Conservation (phyloP, 116 monocot genomes). For the Phalaenopsis hybrid region DNA sequence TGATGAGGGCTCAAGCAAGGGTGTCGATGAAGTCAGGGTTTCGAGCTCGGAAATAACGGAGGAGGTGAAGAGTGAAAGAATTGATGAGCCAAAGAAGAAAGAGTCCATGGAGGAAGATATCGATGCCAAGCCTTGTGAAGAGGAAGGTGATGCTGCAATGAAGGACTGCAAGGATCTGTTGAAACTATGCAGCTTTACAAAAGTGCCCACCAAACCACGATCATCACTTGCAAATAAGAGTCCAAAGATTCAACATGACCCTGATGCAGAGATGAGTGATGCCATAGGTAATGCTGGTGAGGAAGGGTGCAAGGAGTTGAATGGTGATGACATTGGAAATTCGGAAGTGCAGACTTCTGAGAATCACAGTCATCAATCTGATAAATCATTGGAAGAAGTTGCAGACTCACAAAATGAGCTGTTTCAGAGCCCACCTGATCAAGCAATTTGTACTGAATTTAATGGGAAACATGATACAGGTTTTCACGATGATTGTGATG, state of each 20-base stretch:
- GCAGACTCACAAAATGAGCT: slow-evolving; percentile 11
- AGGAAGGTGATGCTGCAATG: slow-evolving; percentile 6
- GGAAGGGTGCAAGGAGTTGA: slow-evolving; percentile 14
- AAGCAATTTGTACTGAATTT: not conserved
- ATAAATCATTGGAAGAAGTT: slow-evolving; percentile 18
- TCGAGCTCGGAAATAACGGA: slow-evolving; percentile 13
- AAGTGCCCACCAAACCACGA: slow-evolving; percentile 57
- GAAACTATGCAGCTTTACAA: slow-evolving; percentile 37
- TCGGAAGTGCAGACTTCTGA: slow-evolving; percentile 8
- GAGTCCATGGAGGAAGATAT: slow-evolving; percentile 17
- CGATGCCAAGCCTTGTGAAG: slow-evolving; percentile 4
- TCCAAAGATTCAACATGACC: slow-evolving; percentile 12
- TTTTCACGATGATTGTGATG: slow-evolving; percentile 3
- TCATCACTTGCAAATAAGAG: slow-evolving; percentile 28
- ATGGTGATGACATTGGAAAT: slow-evolving; percentile 10
- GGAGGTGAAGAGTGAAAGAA: slow-evolving; percentile 26
- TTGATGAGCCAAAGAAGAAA: slow-evolving; percentile 20
- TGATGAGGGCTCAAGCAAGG: slow-evolving; percentile 27
- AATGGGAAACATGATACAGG: slow-evolving; percentile 8
- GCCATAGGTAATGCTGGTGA: slow-evolving; percentile 8
- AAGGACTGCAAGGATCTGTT: slow-evolving; percentile 25
- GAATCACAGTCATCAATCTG: slow-evolving; percentile 7
- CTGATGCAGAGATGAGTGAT: slow-evolving; percentile 2
- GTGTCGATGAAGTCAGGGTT: slow-evolving; percentile 13
- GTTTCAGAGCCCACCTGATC: slow-evolving; percentile 11